Percentiles rank a stretch among this genome's conserved stretches.
These are phyloP conservation scores for Globisporangium carolinianum DNA, from an alignment of 352 stramenopile species.

Conservation along the genomic window DNA sequence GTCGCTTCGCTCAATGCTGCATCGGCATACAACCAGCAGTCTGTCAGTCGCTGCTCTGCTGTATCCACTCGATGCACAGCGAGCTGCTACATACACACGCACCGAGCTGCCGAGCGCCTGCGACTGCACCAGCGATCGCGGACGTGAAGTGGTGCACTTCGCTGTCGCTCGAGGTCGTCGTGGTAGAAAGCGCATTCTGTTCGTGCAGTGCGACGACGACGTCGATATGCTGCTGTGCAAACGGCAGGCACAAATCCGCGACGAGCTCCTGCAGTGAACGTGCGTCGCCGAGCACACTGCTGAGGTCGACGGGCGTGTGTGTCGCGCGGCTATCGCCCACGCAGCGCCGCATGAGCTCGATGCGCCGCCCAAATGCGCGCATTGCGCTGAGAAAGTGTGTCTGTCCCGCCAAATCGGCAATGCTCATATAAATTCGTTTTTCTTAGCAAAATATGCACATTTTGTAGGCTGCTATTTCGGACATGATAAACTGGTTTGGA, in stretches of 20 bases:
- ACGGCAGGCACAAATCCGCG: slow-evolving; percentile 31
- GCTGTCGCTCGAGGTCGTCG: neutral
- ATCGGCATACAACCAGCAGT: neutral
- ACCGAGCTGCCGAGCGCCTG: slow-evolving; percentile 35
- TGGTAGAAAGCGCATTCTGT: slow-evolving; percentile 1
- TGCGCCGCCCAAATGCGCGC: neutral
- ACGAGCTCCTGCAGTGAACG: slow-evolving; percentile 26
- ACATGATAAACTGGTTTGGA: too few species aligned
- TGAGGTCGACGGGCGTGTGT: slow-evolving; percentile 30
- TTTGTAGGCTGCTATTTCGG: too few species aligned
- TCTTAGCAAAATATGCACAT: too few species aligned
- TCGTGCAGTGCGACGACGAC: slow-evolving; percentile 39
- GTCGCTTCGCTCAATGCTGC: slow-evolving; percentile 39
- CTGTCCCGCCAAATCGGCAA: neutral
- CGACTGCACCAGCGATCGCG: slow-evolving; percentile 40
- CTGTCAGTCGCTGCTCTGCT: neutral
- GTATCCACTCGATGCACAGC: neutral
- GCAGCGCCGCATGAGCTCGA: slow-evolving; percentile 19
- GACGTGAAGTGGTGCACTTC: slow-evolving; percentile 21
- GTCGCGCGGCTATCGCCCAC: slow-evolving; percentile 20
- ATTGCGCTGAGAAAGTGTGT: neutral
- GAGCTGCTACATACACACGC: neutral
- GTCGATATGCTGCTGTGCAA: slow-evolving; percentile 34
- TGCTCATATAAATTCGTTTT: too few species aligned
- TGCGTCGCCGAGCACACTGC: slow-evolving; percentile 25